Evolutionary conservation across 2,329 filamentous ascomycete genomes (phyloP), one percentile per base, ranked within the genome.

Genomic region (Camptophora hylomeconis): DNA sequence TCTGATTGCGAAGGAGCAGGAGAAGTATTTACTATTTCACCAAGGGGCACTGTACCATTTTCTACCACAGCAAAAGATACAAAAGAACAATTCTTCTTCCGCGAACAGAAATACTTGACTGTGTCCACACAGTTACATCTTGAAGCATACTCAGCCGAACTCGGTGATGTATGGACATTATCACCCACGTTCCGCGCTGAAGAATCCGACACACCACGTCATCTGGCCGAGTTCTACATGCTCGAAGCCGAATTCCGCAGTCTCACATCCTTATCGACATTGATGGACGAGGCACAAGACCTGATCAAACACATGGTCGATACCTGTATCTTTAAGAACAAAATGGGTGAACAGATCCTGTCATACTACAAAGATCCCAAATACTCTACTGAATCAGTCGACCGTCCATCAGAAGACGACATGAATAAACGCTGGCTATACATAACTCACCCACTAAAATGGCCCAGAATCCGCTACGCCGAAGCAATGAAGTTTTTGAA

Each of bases 141-240:
- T 1, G 89, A 98, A 60, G 84, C 89, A 3, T 69, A 94, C 33
- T 76, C 86, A 0, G 84, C 92, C 45, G 76, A 86, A 12, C 67
- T 94, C 17, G 82, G 82, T 20, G 82, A 80, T 44, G 89, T 95
- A 5, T 98, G 89, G 86, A 80, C 86, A 1, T 59, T 98, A 7
- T 89, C 86, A 4, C 89, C 89, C 3, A 92, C 84, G 0, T 98
- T 98, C 50, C 74, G 89, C 20, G 89, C 89, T 3, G 89, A 94
- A 53, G 76, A 75, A 49, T 94, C 84, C 54, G 86, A 95, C 48
- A 95, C 89, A 0, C 76, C 84, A 5, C 75, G 89, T 16, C 89
- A 98, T 56, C 63, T 98, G 37, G 93, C 83, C 59, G 89, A 98
- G 50, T 95, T 98, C 48, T 95, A 95, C 58, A 95, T 98, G 89